A percentile compares a stretch with the other conserved stretches of the same genome.
Conservation (phyloP, 2,329 filamentous ascomycete genomes). For the Ophiostoma sp. region DNA sequence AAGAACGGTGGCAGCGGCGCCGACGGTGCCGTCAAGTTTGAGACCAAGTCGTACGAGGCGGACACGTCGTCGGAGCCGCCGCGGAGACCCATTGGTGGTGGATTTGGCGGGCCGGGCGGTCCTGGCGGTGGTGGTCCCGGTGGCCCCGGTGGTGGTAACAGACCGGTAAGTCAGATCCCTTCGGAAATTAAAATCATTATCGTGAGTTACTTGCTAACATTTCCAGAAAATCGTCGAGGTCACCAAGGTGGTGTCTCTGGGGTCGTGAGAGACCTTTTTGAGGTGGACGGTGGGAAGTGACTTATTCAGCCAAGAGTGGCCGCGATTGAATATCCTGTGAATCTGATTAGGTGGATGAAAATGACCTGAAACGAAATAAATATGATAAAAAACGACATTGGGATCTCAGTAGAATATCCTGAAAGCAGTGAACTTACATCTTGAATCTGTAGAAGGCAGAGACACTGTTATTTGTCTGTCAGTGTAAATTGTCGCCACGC, state of each 20-base stretch:
- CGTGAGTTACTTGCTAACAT: neutral
- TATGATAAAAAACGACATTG: too few species aligned
- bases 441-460: too few species aligned
- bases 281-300: neutral
- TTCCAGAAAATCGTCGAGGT: neutral
- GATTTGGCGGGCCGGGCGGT: neutral
- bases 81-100: neutral
- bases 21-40: constrained; percentile 32
- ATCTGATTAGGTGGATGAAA: neutral
- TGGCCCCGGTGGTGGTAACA: neutral
- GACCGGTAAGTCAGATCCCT: neutral
- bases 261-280: neutral
- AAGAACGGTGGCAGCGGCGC: constrained; percentile 33
- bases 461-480: neutral
- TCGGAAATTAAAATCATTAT: neutral
- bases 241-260: constrained; percentile 4
- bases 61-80: neutral
- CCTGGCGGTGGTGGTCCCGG: neutral
- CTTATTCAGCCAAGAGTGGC: neutral
- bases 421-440: too few species aligned
- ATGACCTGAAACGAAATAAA: neutral
- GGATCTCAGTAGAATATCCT: too few species aligned
- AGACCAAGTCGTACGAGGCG: constrained; percentile 30
- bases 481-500: neutral
- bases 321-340: neutral